Evolutionary conservation across 1,284 basidiomycete species (phyloP), one percentile per base, ranked within the genome.

Genomic region (Puccinia horiana): DNA sequence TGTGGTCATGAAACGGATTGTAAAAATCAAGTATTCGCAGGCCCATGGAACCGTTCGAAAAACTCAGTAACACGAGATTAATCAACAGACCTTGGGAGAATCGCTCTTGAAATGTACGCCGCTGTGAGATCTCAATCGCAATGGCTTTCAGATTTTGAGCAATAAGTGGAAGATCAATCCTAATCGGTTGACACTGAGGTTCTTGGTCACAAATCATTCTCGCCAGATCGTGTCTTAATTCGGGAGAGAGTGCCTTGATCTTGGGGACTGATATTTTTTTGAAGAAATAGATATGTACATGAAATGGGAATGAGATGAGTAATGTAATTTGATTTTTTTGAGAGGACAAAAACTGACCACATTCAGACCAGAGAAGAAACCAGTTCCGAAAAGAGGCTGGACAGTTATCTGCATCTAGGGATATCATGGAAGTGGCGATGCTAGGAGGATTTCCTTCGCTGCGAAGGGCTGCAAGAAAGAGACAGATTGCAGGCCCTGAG

Each of bases 101-200:
- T 29, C 77, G 65, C 63, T 80, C 77, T 72, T 80, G 77, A 80
- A 80, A 80, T 32, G 77, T 72, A 58, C 77, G 77, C 11, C 77
- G 61, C 42, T 80, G 77, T n/a, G 77, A 80, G 61, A 80, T 80
- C 40, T 80, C 77, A 26, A 80, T 80, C 1, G 67, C 77, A 32
- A 80, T 80, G 6, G 77, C 44, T 61, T 23, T 80, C 29, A 80
- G 56, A 72, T 80, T 70, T 49, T 72, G 65, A 73, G 77, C 67
- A 12, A 80, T 54, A 26, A 80, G 47, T 26, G 77, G 77, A 42
- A 80, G 49, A 20, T 80, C 65, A 42, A 80, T 70, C 37, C 52
- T 32, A 29, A 80, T 72, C 23, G 77, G 77, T 72, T 80, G 77
- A 14, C 47, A 80, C 32, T 67, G 61, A 29, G 77, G 77, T 20